Conservation (phyloP, 2,329 filamentous ascomycete genomes). For the Niveomyces coronatus region DNA sequence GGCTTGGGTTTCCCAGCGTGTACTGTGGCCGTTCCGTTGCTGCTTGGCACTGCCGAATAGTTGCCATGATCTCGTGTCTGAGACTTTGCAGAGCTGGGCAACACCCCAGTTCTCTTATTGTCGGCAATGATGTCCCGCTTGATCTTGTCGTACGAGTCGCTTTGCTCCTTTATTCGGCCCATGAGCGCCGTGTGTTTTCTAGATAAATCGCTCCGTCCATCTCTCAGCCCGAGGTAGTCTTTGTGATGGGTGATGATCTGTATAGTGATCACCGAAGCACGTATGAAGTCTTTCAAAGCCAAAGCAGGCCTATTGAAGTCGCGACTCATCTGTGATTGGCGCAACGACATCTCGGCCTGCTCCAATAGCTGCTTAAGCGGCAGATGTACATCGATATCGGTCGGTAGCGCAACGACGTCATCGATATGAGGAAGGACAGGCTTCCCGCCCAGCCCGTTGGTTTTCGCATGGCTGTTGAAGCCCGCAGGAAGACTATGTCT, state of each 20-base stretch:
- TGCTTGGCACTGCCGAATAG: slow-evolving; percentile 4
- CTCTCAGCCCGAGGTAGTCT: slow-evolving; percentile 57
- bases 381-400: slow-evolving; percentile 37
- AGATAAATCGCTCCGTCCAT: slow-evolving; percentile 38
- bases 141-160: slow-evolving; percentile 43
- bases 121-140: slow-evolving; percentile 52
- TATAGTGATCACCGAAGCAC: slow-evolving; percentile 68
- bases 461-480: slow-evolving; percentile 10
- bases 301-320: slow-evolving; percentile 58
- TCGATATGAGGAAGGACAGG: slow-evolving; percentile 41
- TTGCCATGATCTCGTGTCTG: slow-evolving; percentile 8
- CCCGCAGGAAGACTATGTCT: slow-evolving; percentile 20
- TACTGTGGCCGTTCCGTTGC: slow-evolving; percentile 7
- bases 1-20: slow-evolving; percentile 30
- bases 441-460: slow-evolving; percentile 12
- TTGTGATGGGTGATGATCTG: slow-evolving; percentile 67
- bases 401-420: slow-evolving; percentile 36
- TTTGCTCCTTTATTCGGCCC: slow-evolving; percentile 37
- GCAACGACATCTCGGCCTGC: slow-evolving; percentile 40
- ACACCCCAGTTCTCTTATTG: slow-evolving; percentile 51
- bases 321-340: slow-evolving; percentile 50
- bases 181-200: slow-evolving; percentile 40
- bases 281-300: slow-evolving; percentile 76
- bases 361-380: slow-evolving; percentile 45
- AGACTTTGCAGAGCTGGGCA: slow-evolving; percentile 22